Conservation (phyloP, 1,139 yeast genomes). For the Hemisphaericaspora xylofermentans region DNA sequence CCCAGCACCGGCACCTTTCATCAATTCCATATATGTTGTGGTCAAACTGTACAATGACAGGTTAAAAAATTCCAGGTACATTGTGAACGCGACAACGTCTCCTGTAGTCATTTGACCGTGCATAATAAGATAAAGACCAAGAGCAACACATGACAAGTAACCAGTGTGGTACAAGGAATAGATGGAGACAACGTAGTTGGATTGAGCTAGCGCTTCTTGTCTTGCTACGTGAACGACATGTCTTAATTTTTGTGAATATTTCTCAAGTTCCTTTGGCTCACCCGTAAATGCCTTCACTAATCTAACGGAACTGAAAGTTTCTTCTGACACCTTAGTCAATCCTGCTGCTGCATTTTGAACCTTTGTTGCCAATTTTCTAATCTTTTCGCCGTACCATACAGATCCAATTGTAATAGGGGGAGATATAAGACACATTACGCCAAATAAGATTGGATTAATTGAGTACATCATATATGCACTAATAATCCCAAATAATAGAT, state of each 20-base stretch:
- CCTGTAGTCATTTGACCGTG: constrained; percentile 47
- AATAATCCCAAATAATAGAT: constrained; percentile 43
- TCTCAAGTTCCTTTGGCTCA: constrained; percentile 42
- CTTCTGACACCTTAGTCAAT: constrained; percentile 47
- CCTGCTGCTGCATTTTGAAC: constrained; percentile 50
- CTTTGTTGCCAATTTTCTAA: constrained; percentile 42
- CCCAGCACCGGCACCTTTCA: constrained; percentile 59
- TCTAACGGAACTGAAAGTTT: constrained; percentile 45
- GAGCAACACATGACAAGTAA: constrained; percentile 44
- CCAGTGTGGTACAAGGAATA: constrained; percentile 47
- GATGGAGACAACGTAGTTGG: constrained; percentile 47
- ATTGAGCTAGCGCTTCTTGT: constrained; percentile 49
- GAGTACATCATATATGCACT: constrained; percentile 50
- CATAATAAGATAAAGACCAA: constrained; percentile 45
- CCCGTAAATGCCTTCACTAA: constrained; percentile 48
- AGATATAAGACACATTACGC: constrained; percentile 51
- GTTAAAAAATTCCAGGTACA: constrained; percentile 51
- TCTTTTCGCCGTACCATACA: constrained; percentile 50
- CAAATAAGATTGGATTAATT: constrained; percentile 45
- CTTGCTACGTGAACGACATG: constrained; percentile 44
- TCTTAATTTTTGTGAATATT: constrained; percentile 41
- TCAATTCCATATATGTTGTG: constrained; percentile 52
- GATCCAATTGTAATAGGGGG: constrained; percentile 56
- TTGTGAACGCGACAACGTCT: constrained; percentile 49
- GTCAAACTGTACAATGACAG: constrained; percentile 51